Evolutionary conservation across 1,284 basidiomycete genomes (phyloP).

Genomic region (Ganoderma lingzhi): DNA sequence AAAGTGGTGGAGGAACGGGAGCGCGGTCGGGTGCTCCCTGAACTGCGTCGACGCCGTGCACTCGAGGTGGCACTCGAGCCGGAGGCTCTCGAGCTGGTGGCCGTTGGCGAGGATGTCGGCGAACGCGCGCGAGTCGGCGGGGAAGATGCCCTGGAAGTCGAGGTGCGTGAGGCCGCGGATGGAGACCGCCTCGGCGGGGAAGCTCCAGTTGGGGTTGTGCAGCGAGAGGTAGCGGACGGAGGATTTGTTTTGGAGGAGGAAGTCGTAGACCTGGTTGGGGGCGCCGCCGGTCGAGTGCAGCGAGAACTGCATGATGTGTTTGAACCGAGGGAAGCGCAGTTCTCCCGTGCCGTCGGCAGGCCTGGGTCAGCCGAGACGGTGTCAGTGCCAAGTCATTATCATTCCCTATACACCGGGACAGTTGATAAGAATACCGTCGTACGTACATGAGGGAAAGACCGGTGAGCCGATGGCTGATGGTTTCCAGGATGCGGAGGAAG

Average conservation of each 20-base stretch:
- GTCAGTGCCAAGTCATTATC: not conserved
- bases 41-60: constrained; percentile 59
- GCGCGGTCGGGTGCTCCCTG: constrained; percentile 47
- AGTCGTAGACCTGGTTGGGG: constrained; percentile 48
- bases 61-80: constrained; percentile 60
- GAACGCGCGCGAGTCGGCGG: constrained; percentile 57
- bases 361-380: constrained; percentile 40
- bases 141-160: constrained; percentile 65
- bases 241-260: constrained; percentile 61
- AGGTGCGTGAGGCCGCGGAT: constrained; percentile 71
- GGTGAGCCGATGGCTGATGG: constrained; percentile 56
- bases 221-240: constrained; percentile 63
- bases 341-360: constrained; percentile 59
- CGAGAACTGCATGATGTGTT: constrained; percentile 65
- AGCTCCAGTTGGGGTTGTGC: constrained; percentile 62
- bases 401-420: not conserved
- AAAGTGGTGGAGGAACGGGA: constrained; percentile 73
- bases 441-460: constrained; percentile 63
- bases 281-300: constrained; percentile 53
- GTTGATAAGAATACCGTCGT: constrained; percentile 4
- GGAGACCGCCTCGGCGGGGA: constrained; percentile 60
- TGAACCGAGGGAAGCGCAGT: constrained; percentile 62
- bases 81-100: constrained; percentile 67
- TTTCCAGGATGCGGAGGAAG: constrained; percentile 61
- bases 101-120: constrained; percentile 66